Evolutionary conservation across 2,329 filamentous ascomycete genomes (phyloP).

Genomic region (Nothophoma quercina): DNA sequence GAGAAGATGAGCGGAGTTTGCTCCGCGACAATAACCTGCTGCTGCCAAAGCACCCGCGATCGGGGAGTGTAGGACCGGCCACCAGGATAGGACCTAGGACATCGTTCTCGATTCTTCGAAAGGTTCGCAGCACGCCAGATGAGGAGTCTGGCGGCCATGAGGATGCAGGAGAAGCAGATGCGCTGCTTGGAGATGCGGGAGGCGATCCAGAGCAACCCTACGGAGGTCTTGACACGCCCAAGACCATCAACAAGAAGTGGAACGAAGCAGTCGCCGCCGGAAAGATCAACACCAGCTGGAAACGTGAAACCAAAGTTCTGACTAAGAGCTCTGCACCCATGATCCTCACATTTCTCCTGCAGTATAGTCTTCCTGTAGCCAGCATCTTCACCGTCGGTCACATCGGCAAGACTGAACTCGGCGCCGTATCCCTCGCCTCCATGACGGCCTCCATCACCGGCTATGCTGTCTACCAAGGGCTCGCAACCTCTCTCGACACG

Average conservation of each 20-base stretch:
- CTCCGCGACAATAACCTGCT: conserved; percentile 68
- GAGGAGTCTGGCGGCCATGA: conserved; percentile 37
- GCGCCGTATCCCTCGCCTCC: conserved; percentile 56
- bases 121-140: conserved; percentile 39
- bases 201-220: conserved; percentile 51
- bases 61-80: conserved; percentile 39
- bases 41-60: conserved; percentile 58
- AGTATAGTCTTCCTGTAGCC: conserved; percentile 57
- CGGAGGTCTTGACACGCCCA: conserved; percentile 58
- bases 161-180: conserved; percentile 55
- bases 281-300: conserved; percentile 88
- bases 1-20: conserved; percentile 65
- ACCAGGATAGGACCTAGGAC: conserved; percentile 36
- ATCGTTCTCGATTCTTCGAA: conserved; percentile 41
- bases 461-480: conserved; percentile 62
- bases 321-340: conserved; percentile 57
- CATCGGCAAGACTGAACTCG: conserved; percentile 58
- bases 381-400: conserved; percentile 59
- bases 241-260: conserved; percentile 51
- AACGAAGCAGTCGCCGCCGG: conserved; percentile 81
- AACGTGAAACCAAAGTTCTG: conserved; percentile 85
- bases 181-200: conserved; percentile 53
- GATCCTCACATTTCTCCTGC: conserved; percentile 58
- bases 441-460: conserved; percentile 61
- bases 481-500: conserved; percentile 89